These are phyloP conservation scores for Colletotrichum sp. DNA, from an alignment of 2,329 filamentous ascomycete genomes.

Conservation along the genomic window DNA sequence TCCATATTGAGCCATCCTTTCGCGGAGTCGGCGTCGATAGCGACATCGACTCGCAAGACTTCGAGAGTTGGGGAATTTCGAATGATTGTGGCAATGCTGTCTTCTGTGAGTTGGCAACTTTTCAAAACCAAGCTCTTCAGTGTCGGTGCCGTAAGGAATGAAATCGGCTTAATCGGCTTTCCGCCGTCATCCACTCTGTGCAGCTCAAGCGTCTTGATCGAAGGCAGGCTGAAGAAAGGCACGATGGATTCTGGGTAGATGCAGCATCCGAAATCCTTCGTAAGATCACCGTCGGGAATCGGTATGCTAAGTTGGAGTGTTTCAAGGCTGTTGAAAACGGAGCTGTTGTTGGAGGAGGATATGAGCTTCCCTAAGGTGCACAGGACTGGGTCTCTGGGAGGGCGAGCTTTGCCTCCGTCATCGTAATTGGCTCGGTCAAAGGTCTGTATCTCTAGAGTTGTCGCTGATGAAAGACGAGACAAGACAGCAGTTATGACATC, in stretches of 20 bases:
- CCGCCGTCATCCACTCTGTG: not conserved
- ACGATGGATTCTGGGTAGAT: not conserved
- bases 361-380: not conserved
- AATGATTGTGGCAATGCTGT: not conserved
- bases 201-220: not conserved
- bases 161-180: not conserved
- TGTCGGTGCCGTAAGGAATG: not conserved
- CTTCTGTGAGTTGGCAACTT: not conserved
- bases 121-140: not conserved
- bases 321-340: not conserved
- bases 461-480: not conserved
- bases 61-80: not conserved
- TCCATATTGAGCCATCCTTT: not conserved
- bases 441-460: not conserved
- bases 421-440: not conserved
- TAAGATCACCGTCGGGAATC: not conserved
- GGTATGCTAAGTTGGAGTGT: not conserved
- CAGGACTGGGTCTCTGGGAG: not conserved
- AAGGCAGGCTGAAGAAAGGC: not conserved
- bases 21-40: not conserved
- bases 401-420: not conserved
- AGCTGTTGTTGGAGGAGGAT: not conserved
- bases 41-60: not conserved
- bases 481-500: not conserved
- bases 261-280: not conserved